Evolutionary conservation across 2,329 filamentous ascomycete species (phyloP), one percentile per base, ranked within the genome.

Genomic region (Escovopsis sp.): DNA sequence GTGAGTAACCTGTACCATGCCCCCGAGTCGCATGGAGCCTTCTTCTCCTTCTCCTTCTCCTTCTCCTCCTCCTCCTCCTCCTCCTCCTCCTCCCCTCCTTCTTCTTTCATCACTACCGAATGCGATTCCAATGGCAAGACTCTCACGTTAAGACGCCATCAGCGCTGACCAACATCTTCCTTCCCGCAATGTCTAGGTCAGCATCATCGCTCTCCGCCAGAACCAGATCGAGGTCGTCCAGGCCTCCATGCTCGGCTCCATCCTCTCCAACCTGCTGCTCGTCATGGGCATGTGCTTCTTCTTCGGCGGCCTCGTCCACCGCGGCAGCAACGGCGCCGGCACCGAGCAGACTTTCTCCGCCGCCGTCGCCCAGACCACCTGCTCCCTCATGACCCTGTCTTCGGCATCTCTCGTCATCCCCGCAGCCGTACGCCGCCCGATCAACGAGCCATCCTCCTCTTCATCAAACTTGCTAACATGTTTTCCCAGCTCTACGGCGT

Each of bases 191-290:
- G 4, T 20, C 20, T 56, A 89, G 84, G 84, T 94, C 57, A 94
- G 85, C 59, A 89, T 96, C 51, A 82, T 96, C 48, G 91, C 91
- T 14, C 72, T 98, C 37, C 76, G 70, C 50, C 78, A 91, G 52
- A 77, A 79, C 48, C 83, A 96, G 64, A 93, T 95, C 56, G 80
- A 89, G 53, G 88, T 96, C 49, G 89, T 96, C n/a, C 91, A 96
- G 65, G 83, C 89, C 15, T 94, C 86, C 48, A 96, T 96, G 88
- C 78, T 96, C 30, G 89, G 91, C 38, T 93, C 84, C 55, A 94
- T 96, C 52, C 70, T 96, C 33, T 95, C 89, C 49, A 96, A 96
- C 62, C 80, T 95, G 49, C 72, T 96, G 7, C 76, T 96, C 16
- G 89, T 87, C 37, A 72, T 87, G 57, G 81, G 82, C 52, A 84